These are phyloP conservation scores for Draba incana DNA, from an alignment of 345 rosid genomes.

Conservation along the genomic window DNA sequence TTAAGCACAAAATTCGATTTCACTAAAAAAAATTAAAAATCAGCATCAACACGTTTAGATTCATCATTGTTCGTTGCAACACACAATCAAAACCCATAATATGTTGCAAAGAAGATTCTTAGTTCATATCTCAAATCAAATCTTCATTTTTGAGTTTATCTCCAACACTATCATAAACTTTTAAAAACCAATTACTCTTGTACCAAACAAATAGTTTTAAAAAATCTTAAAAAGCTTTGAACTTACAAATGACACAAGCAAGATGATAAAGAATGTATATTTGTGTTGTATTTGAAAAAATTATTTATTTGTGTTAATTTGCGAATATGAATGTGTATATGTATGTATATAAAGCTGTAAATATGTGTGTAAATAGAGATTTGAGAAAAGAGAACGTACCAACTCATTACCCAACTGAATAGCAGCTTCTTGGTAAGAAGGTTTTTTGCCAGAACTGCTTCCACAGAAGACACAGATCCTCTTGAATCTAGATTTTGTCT, in stretches of 20 bases:
- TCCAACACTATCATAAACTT: neutral
- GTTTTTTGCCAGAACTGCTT: constrained; percentile 78
- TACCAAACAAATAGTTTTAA: constrained; percentile 1
- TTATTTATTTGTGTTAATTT: neutral
- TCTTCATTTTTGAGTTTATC: constrained; percentile 19
- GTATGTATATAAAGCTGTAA: neutral
- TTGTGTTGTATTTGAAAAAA: neutral
- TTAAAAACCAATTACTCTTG: neutral
- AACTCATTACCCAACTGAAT: constrained; percentile 76
- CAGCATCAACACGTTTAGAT: constrained; percentile 34
- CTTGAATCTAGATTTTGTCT: constrained; percentile 66
- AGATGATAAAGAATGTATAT: constrained; percentile 4
- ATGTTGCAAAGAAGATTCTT: constrained; percentile 29
- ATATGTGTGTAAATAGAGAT: too few species aligned
- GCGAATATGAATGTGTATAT: neutral
- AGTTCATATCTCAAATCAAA: constrained; percentile 20
- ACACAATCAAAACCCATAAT: constrained; percentile 33
- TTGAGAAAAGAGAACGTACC: constrained; percentile 47
- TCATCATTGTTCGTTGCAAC: constrained; percentile 48
- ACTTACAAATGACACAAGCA: constrained; percentile 10
- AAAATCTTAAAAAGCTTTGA: neutral
- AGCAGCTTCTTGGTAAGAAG: constrained; percentile 85
- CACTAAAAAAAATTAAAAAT: constrained; percentile 17
- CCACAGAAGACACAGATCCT: constrained; percentile 93
- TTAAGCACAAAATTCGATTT: constrained; percentile 43